Percentiles rank a stretch among this genome's conserved stretches.
Evolutionary conservation across 768 basidiomycete genomes (phyloP).

Genomic region (Dentipellis sp.): DNA sequence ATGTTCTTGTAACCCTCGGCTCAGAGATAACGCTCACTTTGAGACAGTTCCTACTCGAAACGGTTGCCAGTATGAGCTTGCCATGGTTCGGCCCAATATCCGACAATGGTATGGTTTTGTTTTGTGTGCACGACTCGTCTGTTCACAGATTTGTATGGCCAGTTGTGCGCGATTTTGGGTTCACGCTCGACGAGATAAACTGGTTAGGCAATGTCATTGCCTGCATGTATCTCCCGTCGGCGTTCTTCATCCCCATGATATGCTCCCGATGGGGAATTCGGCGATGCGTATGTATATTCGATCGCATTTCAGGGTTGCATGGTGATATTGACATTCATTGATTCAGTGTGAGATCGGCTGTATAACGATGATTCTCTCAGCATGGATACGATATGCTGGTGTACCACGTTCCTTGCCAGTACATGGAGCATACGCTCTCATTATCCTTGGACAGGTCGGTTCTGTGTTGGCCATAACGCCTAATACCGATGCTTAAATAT

Average conservation of each 20-base stretch:
- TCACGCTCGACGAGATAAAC: conserved; percentile 63
- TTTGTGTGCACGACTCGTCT: not conserved
- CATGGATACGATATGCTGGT: conserved; percentile 74
- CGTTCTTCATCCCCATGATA: conserved; percentile 49
- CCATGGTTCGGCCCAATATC: conserved; percentile 85
- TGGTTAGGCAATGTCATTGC: conserved; percentile 72
- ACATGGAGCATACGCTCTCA: conserved; percentile 47
- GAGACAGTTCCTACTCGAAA: conserved; percentile 49
- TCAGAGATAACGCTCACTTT: not conserved
- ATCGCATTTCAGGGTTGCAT: not conserved
- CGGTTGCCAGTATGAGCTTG: conserved; percentile 58
- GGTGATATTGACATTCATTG: not conserved
- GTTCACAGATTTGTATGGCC: not conserved
- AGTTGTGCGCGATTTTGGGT: conserved; percentile 58
- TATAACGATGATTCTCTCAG: conserved; percentile 43
- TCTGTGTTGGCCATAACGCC: not conserved
- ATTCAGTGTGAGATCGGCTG: conserved; percentile 57
- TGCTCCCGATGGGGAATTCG: conserved; percentile 52
- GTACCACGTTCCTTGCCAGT: conserved; percentile 45
- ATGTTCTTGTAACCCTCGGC: conserved; percentile 11
- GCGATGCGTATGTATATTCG: conserved; percentile 39
- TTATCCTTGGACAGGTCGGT: conserved; percentile 63
- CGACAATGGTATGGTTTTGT: conserved; percentile 40
- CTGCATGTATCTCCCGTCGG: conserved; percentile 52
- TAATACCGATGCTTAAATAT: not conserved